Conservation (phyloP, 2,329 filamentous ascomycete genomes). For the Coniochaeta prunicola region DNA sequence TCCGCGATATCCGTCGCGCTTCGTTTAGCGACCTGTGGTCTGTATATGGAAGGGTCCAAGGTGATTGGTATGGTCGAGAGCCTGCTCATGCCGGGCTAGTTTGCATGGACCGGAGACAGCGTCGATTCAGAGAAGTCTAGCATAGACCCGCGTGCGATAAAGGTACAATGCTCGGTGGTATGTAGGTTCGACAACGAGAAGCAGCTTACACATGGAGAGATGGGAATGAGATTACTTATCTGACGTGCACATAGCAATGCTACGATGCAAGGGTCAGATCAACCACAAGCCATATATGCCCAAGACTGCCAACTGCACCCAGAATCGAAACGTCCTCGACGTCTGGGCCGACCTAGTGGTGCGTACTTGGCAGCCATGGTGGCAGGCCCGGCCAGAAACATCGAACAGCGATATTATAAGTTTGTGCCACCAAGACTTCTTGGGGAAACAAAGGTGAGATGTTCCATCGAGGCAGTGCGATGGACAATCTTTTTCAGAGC, state of each 20-base stretch:
- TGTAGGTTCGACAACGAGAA: not conserved
- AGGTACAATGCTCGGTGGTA: not conserved
- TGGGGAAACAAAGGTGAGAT: not conserved
- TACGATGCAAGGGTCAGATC: not conserved
- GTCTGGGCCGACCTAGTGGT: not conserved
- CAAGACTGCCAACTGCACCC: not conserved
- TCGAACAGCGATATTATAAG: not conserved
- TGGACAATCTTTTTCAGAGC: not conserved
- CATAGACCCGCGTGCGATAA: not conserved
- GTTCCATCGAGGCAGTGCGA: not conserved
- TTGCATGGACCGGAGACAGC: not conserved
- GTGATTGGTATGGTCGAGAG: slow-evolving; percentile 1
- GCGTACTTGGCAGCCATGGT: not conserved
- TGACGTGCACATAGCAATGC: too few relatives aligned
- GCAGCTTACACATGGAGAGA: not conserved
- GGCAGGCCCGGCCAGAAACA: not conserved
- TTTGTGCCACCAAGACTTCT: not conserved
- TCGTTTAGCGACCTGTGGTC: not conserved
- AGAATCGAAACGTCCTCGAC: not conserved
- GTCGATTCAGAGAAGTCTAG: not conserved
- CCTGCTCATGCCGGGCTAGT: not conserved
- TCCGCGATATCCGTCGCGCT: not conserved
- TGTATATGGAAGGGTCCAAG: not conserved
- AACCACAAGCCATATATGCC: not conserved
- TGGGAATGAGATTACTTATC: too few relatives aligned